Conservation (phyloP, 495 filamentous ascomycete genomes). For the Jackrogersella minutella region DNA sequence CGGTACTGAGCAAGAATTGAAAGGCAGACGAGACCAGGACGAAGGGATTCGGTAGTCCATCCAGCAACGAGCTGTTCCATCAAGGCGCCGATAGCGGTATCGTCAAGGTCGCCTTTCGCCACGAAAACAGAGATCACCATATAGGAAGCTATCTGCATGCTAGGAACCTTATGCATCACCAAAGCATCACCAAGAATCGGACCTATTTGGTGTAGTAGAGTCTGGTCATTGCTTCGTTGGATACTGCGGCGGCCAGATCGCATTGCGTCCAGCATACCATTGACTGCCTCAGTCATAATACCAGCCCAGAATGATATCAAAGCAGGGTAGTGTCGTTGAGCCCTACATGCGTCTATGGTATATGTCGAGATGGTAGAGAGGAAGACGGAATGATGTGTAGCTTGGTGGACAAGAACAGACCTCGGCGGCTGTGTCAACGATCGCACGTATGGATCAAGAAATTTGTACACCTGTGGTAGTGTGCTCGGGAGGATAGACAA, state of each 20-base stretch:
- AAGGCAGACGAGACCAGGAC: conserved; percentile 80
- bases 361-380: conserved; percentile 76
- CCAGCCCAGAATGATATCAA: conserved; percentile 89
- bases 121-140: conserved; percentile 88
- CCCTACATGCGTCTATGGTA: conserved; percentile 70
- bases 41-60: conserved; percentile 74
- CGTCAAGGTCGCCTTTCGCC: conserved; percentile 77
- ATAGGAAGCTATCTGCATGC: conserved; percentile 83
- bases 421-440: conserved; percentile 77
- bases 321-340: conserved; percentile 73
- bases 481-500: conserved; percentile 80
- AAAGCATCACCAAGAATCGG: conserved; percentile 80
- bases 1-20: conserved; percentile 80
- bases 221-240: conserved; percentile 77
- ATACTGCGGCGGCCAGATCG: conserved; percentile 72
- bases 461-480: conserved; percentile 77
- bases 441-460: conserved; percentile 83
- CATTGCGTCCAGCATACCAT: conserved; percentile 77
- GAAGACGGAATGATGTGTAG: conserved; percentile 74
- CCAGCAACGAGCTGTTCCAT: conserved; percentile 85
- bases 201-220: conserved; percentile 75
- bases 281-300: conserved; percentile 79
- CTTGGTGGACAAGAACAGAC: conserved; percentile 79
- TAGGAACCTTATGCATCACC: conserved; percentile 72
- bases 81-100: conserved; percentile 75